Conservation (phyloP, 2,329 filamentous ascomycete genomes). For the Cadophora malorum region DNA sequence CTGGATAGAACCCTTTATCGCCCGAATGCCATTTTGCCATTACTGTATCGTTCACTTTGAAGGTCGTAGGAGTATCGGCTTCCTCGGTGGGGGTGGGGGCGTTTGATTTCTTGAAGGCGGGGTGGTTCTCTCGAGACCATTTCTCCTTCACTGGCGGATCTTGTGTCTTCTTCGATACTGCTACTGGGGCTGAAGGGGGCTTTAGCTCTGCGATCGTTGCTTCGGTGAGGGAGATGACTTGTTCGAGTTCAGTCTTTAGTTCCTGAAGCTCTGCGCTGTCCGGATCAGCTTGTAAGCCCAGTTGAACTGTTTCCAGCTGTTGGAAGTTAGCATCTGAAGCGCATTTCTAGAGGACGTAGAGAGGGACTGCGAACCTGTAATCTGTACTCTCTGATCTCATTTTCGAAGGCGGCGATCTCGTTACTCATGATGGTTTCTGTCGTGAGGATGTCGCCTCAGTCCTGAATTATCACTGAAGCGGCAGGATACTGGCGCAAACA, state of each 20-base stretch:
- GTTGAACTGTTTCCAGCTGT: constrained; percentile 78
- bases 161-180: constrained; percentile 50
- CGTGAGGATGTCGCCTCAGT: neutral
- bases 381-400: constrained; percentile 64
- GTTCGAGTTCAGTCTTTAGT: constrained; percentile 81
- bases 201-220: constrained; percentile 82
- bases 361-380: constrained; percentile 54
- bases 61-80: constrained; percentile 60
- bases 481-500: neutral
- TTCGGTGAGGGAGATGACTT: constrained; percentile 80
- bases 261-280: constrained; percentile 78
- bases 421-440: constrained; percentile 36
- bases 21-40: constrained; percentile 90
- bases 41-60: constrained; percentile 88
- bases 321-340: constrained; percentile 27
- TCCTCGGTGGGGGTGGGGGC: constrained; percentile 57
- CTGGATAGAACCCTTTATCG: constrained; percentile 89
- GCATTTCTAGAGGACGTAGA: neutral
- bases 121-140: constrained; percentile 82
- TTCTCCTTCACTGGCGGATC: constrained; percentile 68
- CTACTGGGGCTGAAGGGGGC: constrained; percentile 54
- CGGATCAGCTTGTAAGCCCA: constrained; percentile 79
- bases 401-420: constrained; percentile 46
- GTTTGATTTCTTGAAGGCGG: constrained; percentile 70
- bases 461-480: neutral